Evolutionary conservation across 768 basidiomycete species (phyloP), one percentile per base, ranked within the genome.

Genomic region (Gloeopeniophorella convolvens): DNA sequence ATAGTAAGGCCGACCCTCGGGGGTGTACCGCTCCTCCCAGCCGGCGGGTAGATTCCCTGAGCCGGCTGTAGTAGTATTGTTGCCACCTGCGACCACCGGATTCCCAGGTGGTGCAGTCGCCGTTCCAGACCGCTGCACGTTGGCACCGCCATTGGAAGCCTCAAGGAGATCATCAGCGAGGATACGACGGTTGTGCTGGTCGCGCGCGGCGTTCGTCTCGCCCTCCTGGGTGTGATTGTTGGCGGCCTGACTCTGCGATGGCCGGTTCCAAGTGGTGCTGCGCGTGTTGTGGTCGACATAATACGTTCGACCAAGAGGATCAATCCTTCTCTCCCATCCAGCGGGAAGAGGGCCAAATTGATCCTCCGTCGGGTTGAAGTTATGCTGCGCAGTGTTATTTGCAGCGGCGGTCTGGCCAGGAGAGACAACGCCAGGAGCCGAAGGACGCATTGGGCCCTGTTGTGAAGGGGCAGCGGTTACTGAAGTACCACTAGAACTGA

Each of bases 231-330:
- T 71, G 30, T 72, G 77, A 40, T 70, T 77, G 62, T 95, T 94
- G 12, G 77, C 82, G 3, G 80, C 77, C 37, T 86, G 83, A 61
- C 76, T 91, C 11, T 79, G 68, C 20, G 85, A 89, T 6, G 95
- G 95, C 15, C 96, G 74, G 65, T 91, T 94, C 96, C 96, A 99
- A 0, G 96, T 98, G 6, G 96, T 99, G 11, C 87, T 89, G 48
- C 96, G 85, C 8, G 90, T 91, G 66, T 97, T 98, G 70, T 98
- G 96, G 65, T 99, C 96, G 47, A 99, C 96, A 65, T 98, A 99
- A 66, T 99, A 99, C 6, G 91, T 95, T 48, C 96, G 74, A 8
- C 86, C 96, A 21, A 98, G 79, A 27, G 96, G 94, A 69, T 99
- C 96, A 48, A 94, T 89, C 37, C 96, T 88, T 53, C 96, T 80